Base-by-base conservation (phyloP, 2,329 filamentous ascomycete genomes). In the Fusarium oligoseptatum region DNA sequence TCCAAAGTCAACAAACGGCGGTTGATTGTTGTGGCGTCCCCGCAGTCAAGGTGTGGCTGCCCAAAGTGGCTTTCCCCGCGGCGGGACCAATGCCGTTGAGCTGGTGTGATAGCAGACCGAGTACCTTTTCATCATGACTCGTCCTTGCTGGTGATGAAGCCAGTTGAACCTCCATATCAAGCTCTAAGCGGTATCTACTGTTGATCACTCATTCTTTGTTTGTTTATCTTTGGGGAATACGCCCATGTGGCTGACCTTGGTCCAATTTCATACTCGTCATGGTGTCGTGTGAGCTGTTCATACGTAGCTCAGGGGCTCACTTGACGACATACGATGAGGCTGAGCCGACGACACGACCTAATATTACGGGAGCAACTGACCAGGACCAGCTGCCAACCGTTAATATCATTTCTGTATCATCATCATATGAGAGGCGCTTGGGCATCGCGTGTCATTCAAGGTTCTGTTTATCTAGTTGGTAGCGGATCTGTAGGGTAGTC, bases 1-100 rank as follows among this genome's bases (percentile, higher is more conserved):
- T 37, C 8, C 60, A 69, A 75, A 76, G 73, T 76, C 67, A 75
- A 75, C 64, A 75, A 69, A 74, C 39, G 48, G 50, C 27, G 66
- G 61, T 36, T 36, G 55, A 64, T 20, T 75, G 64, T 22, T 75
- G 72, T 74, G 72, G 72, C 72, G 62, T 45, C 62, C 71, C 72
- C 66, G 43, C 60, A 70, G 56, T 55, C 43, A 41, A 43, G n/a
- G n/a, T 72, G 71, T 72, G 64, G 72, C 72, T 69, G 10, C 48
- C 22, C 52, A 56, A 8, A 64, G 72, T 75, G 72, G 72, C 69
- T 72, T 67, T 63, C 48, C 20, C 50, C 37, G 55, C 20, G 55
- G 61, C 24, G 43, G 34, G 64, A 43, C 56, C 24, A 34, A 29
- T 32, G 41, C n/a, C 60, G 17, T 52, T 32, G 11, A 58, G 29